Percentiles rank a stretch among this genome's conserved stretches.
Evolutionary conservation across 352 stramenopile species (phyloP).

Genomic region (Hyphochytrium catenoides): DNA sequence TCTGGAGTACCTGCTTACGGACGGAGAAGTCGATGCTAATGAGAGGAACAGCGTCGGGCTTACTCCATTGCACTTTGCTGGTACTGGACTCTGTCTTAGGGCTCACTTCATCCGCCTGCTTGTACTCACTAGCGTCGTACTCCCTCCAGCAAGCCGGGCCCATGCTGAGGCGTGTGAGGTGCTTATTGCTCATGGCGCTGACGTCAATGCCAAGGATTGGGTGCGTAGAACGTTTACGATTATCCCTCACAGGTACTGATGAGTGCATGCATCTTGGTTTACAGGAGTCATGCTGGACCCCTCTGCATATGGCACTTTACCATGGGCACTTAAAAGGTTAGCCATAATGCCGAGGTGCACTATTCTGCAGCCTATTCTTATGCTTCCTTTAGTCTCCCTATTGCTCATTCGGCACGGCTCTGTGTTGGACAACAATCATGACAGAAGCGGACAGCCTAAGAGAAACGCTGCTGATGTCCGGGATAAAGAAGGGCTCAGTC

Average conservation of each 20-base stretch:
- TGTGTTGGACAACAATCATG: conserved; percentile 18
- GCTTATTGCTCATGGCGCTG: conserved; percentile 24
- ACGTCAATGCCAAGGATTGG: conserved; percentile 24
- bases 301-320: conserved; percentile 40
- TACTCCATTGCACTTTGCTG: conserved; percentile 38
- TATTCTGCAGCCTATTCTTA: conserved; percentile 3
- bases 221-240: conserved; percentile 17
- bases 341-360: conserved; percentile 6
- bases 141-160: conserved; percentile 20
- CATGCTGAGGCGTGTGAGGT: conserved; percentile 24
- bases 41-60: conserved; percentile 35
- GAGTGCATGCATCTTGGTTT: neutral
- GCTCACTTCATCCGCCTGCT: neutral
- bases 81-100: neutral
- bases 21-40: conserved; percentile 13
- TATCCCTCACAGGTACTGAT: neutral
- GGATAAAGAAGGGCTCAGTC: conserved; percentile 26
- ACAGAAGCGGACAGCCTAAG: conserved; percentile 24
- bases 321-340: conserved; percentile 33
- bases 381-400: conserved; percentile 21
- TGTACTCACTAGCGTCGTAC: too few species aligned
- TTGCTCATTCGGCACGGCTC: conserved; percentile 33
- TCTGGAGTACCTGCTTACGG: conserved; percentile 2
- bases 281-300: conserved; percentile 53
- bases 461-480: conserved; percentile 14